Evolutionary conservation across 2,329 filamentous ascomycete genomes (phyloP), one percentile per base, ranked within the genome.

Genomic region (Ophiocordyceps camponoti-saundersi): DNA sequence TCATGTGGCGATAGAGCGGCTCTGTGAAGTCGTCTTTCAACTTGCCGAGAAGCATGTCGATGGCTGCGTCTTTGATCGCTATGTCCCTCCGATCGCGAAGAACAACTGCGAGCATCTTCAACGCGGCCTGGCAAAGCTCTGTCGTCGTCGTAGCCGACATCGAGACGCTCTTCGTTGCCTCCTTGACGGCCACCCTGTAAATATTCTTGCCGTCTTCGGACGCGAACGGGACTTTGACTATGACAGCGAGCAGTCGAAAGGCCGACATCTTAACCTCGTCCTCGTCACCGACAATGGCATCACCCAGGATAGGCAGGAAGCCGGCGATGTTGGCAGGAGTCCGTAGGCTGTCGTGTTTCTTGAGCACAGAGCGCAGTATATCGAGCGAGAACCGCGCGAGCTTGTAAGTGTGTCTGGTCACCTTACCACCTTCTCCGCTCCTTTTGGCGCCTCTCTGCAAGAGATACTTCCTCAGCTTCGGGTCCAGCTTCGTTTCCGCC

Each of bases 251-350:
- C n/a, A 96, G 69, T 51, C 88, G 80, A 58, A 96, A 81, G 12
- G 87, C 80, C 1, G 90, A 82, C 32, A 93, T 78, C 65, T 93
- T 92, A 49, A 98, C 84, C 59, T 98, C 92, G 57, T 96, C 90
- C 57, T 95, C 86, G 2, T 79, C 80, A 53, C 80, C 80, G 8
- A 95, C 71, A 42, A 96, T 71, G 1, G 86, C 80, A 62, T 98
- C 92, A 47, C 90, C 89, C 32, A 96, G 73, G 49, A 95, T 80
- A 0, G 88, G 87, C 45, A 98, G 68, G 57, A 96, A 95, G 0
- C 88, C 90, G 42, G 79, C 69, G 43, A 98, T 67, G 54, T 95
- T 95, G 42, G 73, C 70, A 0, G 85, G 70, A 1, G 82, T 95
- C 52, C 88, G 77, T 26, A 98, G 71, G 47, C 77, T 77, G 47